Conservation (phyloP, 352 stramenopile genomes). For the Thalassiosira hispida region DNA sequence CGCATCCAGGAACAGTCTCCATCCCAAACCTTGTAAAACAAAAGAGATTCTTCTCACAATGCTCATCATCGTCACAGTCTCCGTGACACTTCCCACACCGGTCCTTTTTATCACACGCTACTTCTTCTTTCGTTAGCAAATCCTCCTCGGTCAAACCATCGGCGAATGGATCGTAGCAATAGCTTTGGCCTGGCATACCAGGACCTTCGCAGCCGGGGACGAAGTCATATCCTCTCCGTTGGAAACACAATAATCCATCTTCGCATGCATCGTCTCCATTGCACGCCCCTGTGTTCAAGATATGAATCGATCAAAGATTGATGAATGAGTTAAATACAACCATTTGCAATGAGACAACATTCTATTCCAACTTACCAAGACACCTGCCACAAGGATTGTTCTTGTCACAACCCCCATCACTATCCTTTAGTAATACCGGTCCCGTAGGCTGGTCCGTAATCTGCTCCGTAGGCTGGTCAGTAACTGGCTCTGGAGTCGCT, state of each 20-base stretch:
- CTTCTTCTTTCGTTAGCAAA: conserved; percentile 23
- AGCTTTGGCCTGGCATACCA: conserved; percentile 28
- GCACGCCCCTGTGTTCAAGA: conserved; percentile 22
- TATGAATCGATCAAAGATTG: background rate
- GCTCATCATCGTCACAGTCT: conserved; percentile 28
- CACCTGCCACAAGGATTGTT: conserved; percentile 3
- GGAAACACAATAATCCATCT: conserved; percentile 39
- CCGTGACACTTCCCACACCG: conserved; percentile 43
- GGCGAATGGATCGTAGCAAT: conserved; percentile 51
- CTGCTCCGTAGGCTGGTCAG: background rate
- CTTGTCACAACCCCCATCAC: background rate
- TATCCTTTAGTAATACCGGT: background rate
- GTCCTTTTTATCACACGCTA: conserved; percentile 29
- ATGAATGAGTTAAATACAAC: background rate
- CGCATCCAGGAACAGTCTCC: conserved; percentile 46
- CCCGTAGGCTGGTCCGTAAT: background rate
- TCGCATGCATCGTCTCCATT: conserved; percentile 20
- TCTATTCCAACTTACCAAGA: conserved; percentile 23
- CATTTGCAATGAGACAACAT: background rate
- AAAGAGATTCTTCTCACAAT: conserved; percentile 41
- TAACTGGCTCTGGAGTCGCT: background rate
- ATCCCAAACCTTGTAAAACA: conserved; percentile 34
- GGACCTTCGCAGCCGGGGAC: conserved; percentile 39
- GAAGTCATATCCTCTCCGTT: conserved; percentile 22
- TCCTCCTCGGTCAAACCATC: conserved; percentile 8